Percentiles rank a stretch among this genome's conserved stretches.
Conservation (phyloP, 495 filamentous ascomycete genomes). For the Xylaria cubensis region DNA sequence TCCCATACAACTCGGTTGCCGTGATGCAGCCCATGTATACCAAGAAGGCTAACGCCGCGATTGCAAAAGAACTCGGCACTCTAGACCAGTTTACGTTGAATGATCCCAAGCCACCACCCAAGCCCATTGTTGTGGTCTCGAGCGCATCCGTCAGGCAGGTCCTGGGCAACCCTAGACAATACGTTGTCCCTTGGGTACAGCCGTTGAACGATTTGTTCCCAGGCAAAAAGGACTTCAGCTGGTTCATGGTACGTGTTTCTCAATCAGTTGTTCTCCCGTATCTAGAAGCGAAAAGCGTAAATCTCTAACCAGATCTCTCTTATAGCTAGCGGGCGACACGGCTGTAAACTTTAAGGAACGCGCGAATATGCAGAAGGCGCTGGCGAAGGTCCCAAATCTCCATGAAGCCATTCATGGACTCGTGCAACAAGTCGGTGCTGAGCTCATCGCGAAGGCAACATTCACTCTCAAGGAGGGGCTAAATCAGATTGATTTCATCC, state of each 20-base stretch:
- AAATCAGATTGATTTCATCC: constrained; percentile 74
- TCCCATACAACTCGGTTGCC: constrained; percentile 73
- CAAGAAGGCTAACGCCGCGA: constrained; percentile 63
- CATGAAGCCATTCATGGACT: constrained; percentile 59
- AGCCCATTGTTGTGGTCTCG: constrained; percentile 58
- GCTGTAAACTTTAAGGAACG: constrained; percentile 48
- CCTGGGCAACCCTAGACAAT: constrained; percentile 54
- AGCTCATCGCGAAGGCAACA: constrained; percentile 66
- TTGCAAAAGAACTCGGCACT: constrained; percentile 69
- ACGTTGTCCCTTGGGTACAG: constrained; percentile 31
- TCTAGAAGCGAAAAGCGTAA: background rate
- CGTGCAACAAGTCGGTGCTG: constrained; percentile 65
- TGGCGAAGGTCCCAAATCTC: constrained; percentile 60
- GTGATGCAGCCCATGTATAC: constrained; percentile 74
- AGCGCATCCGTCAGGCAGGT: constrained; percentile 60
- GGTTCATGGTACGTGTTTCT: constrained; percentile 53
- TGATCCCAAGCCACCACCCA: constrained; percentile 35
- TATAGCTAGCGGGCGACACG: constrained; percentile 57
- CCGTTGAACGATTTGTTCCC: constrained; percentile 33
- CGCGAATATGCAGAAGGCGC: constrained; percentile 62
- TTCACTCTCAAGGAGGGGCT: constrained; percentile 57
- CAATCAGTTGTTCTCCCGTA: background rate
- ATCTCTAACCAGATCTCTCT: background rate
- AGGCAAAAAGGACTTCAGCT: constrained; percentile 49
- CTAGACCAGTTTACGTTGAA: constrained; percentile 65